These are phyloP conservation scores for Nemania sp. DNA, from an alignment of 2,329 filamentous ascomycete genomes.

Conservation along the genomic window DNA sequence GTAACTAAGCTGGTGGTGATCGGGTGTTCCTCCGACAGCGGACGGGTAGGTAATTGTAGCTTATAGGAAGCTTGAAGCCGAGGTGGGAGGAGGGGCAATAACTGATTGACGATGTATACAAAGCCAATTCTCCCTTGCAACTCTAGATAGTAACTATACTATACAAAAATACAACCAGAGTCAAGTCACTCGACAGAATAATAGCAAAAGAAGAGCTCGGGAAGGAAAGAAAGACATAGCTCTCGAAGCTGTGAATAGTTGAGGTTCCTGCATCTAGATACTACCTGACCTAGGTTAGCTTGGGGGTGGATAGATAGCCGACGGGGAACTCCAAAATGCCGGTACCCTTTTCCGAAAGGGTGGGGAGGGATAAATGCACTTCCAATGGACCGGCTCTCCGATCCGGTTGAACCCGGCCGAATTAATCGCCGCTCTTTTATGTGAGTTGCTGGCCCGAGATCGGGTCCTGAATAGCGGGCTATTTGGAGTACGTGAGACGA, in stretches of 20 bases:
- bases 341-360: constrained; percentile 43
- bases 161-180: not conserved
- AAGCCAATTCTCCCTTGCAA: not conserved
- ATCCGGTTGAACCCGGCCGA: constrained; percentile 34
- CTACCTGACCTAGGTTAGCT: too few relatives aligned
- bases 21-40: too few relatives aligned
- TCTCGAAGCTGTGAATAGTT: not conserved
- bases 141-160: not conserved
- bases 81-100: too few relatives aligned
- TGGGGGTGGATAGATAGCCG: not conserved
- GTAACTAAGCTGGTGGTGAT: not conserved
- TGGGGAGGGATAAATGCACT: constrained; percentile 40
- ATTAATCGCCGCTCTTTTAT: constrained; percentile 25
- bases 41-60: too few relatives aligned
- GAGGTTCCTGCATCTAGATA: not conserved
- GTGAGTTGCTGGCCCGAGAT: not conserved
- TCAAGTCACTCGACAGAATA: constrained; percentile 7
- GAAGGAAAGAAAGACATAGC: constrained; percentile 15
- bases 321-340: constrained; percentile 43
- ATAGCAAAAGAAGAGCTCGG: not conserved
- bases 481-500: too few relatives aligned
- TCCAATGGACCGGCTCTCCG: constrained; percentile 27
- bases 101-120: not conserved
- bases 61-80: too few relatives aligned
- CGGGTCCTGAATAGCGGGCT: not conserved